Percentiles rank a stretch among this genome's conserved stretches.
phyloP scores from a whole-genome alignment of 2,329 filamentous ascomycete genomes.

The Camillea tinctor region DNA sequence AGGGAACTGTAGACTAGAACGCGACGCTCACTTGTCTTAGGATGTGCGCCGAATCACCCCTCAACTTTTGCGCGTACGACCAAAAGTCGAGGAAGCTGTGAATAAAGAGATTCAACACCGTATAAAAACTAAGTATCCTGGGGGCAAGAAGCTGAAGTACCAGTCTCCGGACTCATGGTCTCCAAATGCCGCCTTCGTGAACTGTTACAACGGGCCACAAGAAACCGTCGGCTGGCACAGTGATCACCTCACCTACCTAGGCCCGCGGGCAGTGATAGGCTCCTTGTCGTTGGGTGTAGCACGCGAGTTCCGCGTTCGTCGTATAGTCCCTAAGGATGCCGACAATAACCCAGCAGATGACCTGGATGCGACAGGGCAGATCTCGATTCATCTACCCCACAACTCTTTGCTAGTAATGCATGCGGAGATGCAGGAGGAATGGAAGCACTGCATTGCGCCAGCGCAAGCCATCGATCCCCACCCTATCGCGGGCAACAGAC shows the following conservation, averaged over 20 bases:
- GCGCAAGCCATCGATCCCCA: constrained; percentile 79
- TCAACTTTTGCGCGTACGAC: constrained; percentile 67
- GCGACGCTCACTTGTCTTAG: constrained; percentile 32
- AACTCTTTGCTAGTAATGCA: constrained; percentile 96
- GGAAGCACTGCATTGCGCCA: constrained; percentile 85
- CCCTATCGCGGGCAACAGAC: constrained; percentile 72
- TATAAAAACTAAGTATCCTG: constrained; percentile 66
- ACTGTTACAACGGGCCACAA: constrained; percentile 81
- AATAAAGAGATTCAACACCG: constrained; percentile 74
- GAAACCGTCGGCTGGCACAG: constrained; percentile 90
- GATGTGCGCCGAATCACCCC: constrained; percentile 77
- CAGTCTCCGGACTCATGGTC: constrained; percentile 74
- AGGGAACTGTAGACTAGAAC: background rate
- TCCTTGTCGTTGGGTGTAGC: constrained; percentile 87
- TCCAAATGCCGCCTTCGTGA: constrained; percentile 90
- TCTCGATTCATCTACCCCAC: constrained; percentile 89
- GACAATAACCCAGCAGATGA: constrained; percentile 41
- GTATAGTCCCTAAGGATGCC: constrained; percentile 62
- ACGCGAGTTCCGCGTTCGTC: constrained; percentile 87
- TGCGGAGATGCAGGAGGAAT: constrained; percentile 95
- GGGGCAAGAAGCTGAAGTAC: constrained; percentile 70
- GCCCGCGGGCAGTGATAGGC: constrained; percentile 83
- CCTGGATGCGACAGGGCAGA: constrained; percentile 74
- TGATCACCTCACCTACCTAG: constrained; percentile 90
- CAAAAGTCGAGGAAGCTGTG: constrained; percentile 70